phyloP scores from a whole-genome alignment of 192 early-diverging fungal species.

The Endogone sp. region DNA sequence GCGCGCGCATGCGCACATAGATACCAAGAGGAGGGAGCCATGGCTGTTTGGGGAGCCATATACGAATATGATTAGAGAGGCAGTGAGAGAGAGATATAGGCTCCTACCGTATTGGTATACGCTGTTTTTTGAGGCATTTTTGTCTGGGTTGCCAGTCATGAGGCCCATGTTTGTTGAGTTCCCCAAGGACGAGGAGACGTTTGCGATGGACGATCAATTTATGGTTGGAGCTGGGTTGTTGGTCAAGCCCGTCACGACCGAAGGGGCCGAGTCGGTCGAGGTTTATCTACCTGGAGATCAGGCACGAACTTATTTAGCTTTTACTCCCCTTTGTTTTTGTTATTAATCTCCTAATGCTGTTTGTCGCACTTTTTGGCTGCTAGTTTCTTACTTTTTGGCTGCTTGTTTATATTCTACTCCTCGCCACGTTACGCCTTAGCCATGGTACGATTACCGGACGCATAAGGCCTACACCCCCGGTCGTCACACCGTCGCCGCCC shows the following conservation, averaged over 20 bases:
- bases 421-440: no score
- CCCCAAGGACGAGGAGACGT: constrained; percentile 73
- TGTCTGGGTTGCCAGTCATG: constrained; percentile 78
- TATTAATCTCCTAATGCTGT: no score
- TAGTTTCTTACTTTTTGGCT: no score
- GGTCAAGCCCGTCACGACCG: constrained; percentile 58
- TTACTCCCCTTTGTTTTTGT: background rate
- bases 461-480: constrained; percentile 31
- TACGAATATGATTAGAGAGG: constrained; percentile 70
- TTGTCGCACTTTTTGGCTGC: no score
- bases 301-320: constrained; percentile 41
- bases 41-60: constrained; percentile 92
- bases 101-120: constrained; percentile 93
- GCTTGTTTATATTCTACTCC: constrained; percentile 1
- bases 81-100: constrained; percentile 79
- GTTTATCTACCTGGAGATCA: constrained; percentile 72
- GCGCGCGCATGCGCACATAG: constrained; percentile 96
- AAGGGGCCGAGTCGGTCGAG: constrained; percentile 53
- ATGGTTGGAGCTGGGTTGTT: constrained; percentile 86
- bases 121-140: constrained; percentile 74
- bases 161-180: constrained; percentile 89
- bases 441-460: constrained; percentile 72
- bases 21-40: constrained; percentile 95
- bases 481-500: constrained; percentile 50
- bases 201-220: constrained; percentile 84